phyloP scores from a whole-genome alignment of 306 rosid species.

The Malus orientalis region DNA sequence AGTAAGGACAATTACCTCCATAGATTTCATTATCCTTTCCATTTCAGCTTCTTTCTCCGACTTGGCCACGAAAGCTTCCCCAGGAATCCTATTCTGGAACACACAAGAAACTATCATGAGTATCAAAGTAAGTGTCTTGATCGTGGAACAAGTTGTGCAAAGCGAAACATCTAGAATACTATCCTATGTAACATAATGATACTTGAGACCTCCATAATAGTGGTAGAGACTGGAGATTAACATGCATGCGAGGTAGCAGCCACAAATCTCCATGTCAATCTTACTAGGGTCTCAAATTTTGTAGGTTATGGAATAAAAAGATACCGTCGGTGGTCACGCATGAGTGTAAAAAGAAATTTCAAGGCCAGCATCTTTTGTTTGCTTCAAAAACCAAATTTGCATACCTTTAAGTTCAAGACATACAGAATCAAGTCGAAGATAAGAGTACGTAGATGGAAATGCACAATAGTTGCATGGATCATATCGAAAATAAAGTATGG shows the following conservation, averaged over 20 bases:
- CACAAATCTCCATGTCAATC: neutral
- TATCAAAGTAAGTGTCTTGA: neutral
- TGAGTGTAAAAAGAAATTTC: neutral
- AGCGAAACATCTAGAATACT: neutral
- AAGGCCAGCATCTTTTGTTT: neutral
- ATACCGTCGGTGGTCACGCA: neutral
- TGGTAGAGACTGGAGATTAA: neutral
- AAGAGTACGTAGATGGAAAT: neutral
- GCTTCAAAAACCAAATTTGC: no score
- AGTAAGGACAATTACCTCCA: constrained; percentile 58
- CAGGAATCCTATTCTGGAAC: constrained; percentile 70
- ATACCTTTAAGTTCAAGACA: no score
- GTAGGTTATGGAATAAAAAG: neutral
- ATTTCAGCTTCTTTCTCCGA: constrained; percentile 89
- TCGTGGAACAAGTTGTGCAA: neutral
- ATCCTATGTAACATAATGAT: neutral
- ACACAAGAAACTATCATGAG: constrained; percentile 5
- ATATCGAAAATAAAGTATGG: neutral
- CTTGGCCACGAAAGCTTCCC: constrained; percentile 80
- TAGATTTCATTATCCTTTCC: constrained; percentile 81
- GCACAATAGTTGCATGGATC: neutral
- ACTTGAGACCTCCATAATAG: neutral
- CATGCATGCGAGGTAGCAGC: neutral
- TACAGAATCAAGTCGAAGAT: neutral
- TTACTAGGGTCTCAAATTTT: neutral